These are phyloP conservation scores for Juglanconis oblonga DNA, from an alignment of 2,329 filamentous ascomycete species.

Conservation along the genomic window DNA sequence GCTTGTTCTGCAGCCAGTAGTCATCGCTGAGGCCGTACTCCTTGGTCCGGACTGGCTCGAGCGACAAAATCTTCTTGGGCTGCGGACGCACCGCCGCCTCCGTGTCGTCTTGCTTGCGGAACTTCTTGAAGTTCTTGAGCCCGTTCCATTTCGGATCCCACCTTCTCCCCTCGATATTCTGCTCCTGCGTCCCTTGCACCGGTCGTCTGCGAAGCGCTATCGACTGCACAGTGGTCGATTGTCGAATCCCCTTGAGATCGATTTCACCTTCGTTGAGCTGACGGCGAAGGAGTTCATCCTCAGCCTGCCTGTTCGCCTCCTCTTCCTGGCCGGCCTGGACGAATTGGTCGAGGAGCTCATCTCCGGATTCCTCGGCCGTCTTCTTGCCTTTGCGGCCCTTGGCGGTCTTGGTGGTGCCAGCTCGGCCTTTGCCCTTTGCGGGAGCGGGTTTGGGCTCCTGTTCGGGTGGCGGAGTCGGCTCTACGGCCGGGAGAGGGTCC, in stretches of 20 bases:
- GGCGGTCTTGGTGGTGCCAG: conserved; percentile 49
- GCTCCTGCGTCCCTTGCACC: conserved; percentile 41
- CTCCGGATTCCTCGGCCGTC: conserved; percentile 30
- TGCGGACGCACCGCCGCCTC: conserved; percentile 15
- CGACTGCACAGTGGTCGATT: conserved; percentile 72
- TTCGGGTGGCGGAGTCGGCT: conserved; percentile 23
- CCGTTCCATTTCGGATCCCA: conserved; percentile 94
- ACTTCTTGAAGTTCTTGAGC: conserved; percentile 93
- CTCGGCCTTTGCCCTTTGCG: conserved; percentile 22
- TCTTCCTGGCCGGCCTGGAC: conserved; percentile 61
- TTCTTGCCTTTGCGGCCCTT: conserved; percentile 27
- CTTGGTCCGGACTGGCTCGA: conserved; percentile 70
- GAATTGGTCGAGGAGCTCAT: conserved; percentile 65
- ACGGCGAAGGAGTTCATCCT: conserved; percentile 48
- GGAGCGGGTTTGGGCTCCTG: conserved; percentile 20
- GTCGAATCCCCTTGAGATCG: conserved; percentile 69
- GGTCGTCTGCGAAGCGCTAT: conserved; percentile 58
- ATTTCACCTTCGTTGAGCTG: conserved; percentile 58
- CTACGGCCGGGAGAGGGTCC: conserved; percentile 38
- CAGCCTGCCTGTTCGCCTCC: conserved; percentile 57
- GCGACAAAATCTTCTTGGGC: conserved; percentile 60
- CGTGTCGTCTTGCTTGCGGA: conserved; percentile 57
- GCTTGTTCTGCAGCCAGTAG: conserved; percentile 66
- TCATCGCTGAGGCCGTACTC: conserved; percentile 72
- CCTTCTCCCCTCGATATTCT: conserved; percentile 51